A percentile compares a stretch with the other conserved stretches of the same genome.
Evolutionary conservation across 352 stramenopile species (phyloP).

Genomic region (Phytopythium sindhum): DNA sequence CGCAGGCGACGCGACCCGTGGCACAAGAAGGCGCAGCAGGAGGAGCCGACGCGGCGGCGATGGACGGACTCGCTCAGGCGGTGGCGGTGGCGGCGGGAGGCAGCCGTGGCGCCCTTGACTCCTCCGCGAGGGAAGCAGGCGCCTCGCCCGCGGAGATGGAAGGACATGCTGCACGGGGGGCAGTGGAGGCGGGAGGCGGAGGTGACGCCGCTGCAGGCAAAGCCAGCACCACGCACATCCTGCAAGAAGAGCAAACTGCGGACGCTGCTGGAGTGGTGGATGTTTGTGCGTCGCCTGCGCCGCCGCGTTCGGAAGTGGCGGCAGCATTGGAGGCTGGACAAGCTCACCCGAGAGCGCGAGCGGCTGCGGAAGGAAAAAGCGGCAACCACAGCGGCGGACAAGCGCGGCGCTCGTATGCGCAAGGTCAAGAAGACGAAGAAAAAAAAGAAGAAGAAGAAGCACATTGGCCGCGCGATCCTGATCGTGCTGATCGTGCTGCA

Average conservation of each 20-base stretch:
- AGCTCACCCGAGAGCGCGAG: neutral
- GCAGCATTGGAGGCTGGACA: neutral
- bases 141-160: neutral
- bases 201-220: neutral
- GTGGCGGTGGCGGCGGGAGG: neutral
- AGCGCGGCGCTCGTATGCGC: neutral
- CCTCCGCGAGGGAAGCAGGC: neutral
- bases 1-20: neutral
- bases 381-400: neutral
- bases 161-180: neutral
- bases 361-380: neutral
- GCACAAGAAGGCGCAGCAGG: neutral
- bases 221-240: neutral
- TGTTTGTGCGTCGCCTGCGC: neutral
- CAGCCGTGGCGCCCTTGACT: neutral
- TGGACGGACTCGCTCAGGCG: neutral
- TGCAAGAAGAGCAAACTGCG: conserved; percentile 1
- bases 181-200: neutral
- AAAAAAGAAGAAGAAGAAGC: conserved; percentile 5
- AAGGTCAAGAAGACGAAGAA: neutral
- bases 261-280: neutral
- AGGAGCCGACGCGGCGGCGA: neutral
- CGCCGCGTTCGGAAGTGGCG: neutral
- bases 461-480: conserved; percentile 1
- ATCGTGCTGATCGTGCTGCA: conserved; percentile 2